Evolutionary conservation across 2,329 filamentous ascomycete genomes (phyloP).

Genomic region (Alternaria conjuncta): DNA sequence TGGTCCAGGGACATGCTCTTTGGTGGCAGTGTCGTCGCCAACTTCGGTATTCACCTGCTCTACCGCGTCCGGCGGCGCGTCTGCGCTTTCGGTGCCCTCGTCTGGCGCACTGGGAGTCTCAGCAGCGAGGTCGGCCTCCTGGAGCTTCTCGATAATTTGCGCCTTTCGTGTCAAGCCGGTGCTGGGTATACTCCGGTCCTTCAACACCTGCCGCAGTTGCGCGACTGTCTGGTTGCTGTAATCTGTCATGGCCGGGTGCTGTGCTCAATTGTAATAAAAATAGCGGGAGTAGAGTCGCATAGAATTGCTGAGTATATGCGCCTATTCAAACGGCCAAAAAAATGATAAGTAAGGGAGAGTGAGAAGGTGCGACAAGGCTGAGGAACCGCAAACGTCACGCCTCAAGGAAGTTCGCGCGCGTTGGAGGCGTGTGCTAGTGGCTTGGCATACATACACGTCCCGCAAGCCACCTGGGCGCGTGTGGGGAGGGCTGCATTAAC

Average conservation of each 20-base stretch:
- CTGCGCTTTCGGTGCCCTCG: slow-evolving; percentile 3
- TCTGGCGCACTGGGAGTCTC: not conserved
- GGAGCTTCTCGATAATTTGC: slow-evolving; percentile 56
- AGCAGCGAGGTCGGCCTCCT: slow-evolving; percentile 33
- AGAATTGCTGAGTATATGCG: not conserved
- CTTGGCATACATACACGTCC: slow-evolving; percentile 15
- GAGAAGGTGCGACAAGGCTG: slow-evolving; percentile 2
- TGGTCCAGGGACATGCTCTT: slow-evolving; percentile 12
- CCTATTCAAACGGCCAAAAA: not conserved
- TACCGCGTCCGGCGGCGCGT: slow-evolving; percentile 10
- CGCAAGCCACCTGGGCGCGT: slow-evolving; percentile 7
- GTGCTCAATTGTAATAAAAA: not conserved
- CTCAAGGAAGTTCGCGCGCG: slow-evolving; percentile 15
- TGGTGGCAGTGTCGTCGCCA: not conserved
- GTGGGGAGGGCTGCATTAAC: slow-evolving; percentile 13
- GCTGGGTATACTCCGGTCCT: slow-evolving; percentile 54
- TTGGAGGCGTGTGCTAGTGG: slow-evolving; percentile 5
- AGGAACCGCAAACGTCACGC: slow-evolving; percentile 16
- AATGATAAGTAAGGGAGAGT: not conserved
- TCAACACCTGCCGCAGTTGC: slow-evolving; percentile 54
- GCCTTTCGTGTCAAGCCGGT: slow-evolving; percentile 57
- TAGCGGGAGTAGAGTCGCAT: not conserved
- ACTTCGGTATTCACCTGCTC: slow-evolving; percentile 11
- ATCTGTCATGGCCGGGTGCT: slow-evolving; percentile 41
- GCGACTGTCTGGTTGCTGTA: slow-evolving; percentile 57